phyloP scores from a whole-genome alignment of 1,284 basidiomycete genomes.

The Volvariella surrecta region DNA sequence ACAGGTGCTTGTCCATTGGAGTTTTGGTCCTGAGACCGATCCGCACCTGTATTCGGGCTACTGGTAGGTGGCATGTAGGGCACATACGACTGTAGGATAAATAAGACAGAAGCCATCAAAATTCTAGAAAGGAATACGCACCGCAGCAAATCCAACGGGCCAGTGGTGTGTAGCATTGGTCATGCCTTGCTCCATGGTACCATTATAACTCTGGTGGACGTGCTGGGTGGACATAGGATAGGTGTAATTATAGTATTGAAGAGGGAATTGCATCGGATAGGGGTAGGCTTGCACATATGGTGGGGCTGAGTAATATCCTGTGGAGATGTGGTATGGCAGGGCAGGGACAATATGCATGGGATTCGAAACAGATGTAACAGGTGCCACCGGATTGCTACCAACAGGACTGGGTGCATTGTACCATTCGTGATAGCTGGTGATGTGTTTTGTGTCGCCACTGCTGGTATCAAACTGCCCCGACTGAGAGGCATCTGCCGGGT shows the following conservation, averaged over 20 bases:
- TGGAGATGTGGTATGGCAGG: constrained; percentile 29
- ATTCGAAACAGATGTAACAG: constrained; percentile 17
- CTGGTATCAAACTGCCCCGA: too few species aligned
- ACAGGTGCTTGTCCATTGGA: constrained; percentile 44
- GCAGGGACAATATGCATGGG: constrained; percentile 12
- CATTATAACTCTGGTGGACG: constrained; percentile 20
- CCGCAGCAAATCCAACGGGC: constrained; percentile 31
- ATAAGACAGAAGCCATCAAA: constrained; percentile 1
- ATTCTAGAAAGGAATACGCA: constrained; percentile 20
- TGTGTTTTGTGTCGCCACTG: neutral
- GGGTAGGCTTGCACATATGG: constrained; percentile 49
- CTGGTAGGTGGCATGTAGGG: constrained; percentile 31
- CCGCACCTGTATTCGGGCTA: constrained; percentile 21
- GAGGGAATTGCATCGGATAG: constrained; percentile 40
- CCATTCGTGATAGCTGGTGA: neutral
- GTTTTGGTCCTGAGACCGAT: constrained; percentile 17
- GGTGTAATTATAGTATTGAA: constrained; percentile 43
- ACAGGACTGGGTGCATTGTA: neutral
- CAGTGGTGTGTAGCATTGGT: constrained; percentile 24
- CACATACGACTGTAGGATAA: constrained; percentile 30
- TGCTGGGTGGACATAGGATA: constrained; percentile 28
- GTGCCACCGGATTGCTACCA: constrained; percentile 10
- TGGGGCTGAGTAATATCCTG: constrained; percentile 38
- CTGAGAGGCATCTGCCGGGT: too few species aligned
- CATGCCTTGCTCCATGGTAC: constrained; percentile 25